These are phyloP conservation scores for Spathaspora sp. DNA, from an alignment of 1,139 yeast species.

Conservation along the genomic window DNA sequence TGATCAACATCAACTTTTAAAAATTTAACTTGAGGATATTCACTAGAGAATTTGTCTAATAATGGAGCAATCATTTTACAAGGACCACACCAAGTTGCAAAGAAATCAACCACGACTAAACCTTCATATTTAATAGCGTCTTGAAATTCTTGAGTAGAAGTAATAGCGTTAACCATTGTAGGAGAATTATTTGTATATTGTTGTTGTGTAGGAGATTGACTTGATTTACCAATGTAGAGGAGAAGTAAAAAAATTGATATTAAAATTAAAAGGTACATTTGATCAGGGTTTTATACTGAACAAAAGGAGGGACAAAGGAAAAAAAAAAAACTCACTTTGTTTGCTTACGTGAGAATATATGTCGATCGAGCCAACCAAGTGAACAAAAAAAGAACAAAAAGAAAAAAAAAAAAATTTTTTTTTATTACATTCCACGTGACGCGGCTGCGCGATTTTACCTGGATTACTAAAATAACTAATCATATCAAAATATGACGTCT, in stretches of 20 bases:
- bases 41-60: conserved; percentile 57
- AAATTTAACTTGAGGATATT: conserved; percentile 58
- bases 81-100: conserved; percentile 94
- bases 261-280: conserved; percentile 1
- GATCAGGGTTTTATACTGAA: not conserved
- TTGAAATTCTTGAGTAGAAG: conserved; percentile 59
- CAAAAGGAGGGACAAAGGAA: not conserved
- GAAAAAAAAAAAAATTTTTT: not conserved
- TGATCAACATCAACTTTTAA: conserved; percentile 86
- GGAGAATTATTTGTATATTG: conserved; percentile 2
- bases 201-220: not conserved
- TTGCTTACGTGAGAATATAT: conserved; percentile 1
- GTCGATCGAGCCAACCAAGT: not conserved
- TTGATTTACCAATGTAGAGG: conserved; percentile 1
- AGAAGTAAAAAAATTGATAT: not conserved
- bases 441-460: not conserved
- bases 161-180: conserved; percentile 42
- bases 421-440: not conserved
- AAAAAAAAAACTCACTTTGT: not conserved
- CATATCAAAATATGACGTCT: not conserved
- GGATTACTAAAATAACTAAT: not conserved
- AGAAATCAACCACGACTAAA: conserved; percentile 79
- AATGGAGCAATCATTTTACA: conserved; percentile 85
- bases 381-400: not conserved
- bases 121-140: conserved; percentile 54